phyloP scores from a whole-genome alignment of 176 grass and related monocot species.

The Cymbopogon citratus region DNA sequence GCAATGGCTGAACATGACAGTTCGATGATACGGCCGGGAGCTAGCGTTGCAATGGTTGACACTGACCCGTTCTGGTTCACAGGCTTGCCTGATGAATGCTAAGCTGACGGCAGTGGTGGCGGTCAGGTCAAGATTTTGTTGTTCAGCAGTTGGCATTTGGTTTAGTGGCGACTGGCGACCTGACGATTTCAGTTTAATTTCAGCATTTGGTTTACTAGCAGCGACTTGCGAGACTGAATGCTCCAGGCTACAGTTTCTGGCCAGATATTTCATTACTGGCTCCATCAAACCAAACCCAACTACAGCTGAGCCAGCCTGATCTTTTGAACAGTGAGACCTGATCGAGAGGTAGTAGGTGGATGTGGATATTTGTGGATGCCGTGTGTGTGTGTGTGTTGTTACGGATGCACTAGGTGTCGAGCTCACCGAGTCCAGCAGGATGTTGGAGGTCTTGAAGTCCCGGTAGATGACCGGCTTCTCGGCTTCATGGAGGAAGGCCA shows the following conservation, averaged over 20 bases:
- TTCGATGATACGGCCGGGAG: not conserved
- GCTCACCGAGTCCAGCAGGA: conserved; percentile 82
- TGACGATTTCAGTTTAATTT: not conserved
- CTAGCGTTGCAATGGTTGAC: conserved; percentile 22
- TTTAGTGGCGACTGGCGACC: not conserved
- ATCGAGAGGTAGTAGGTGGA: not conserved
- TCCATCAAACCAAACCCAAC: not conserved
- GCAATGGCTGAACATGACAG: not conserved
- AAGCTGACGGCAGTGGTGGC: not conserved
- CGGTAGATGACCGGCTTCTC: conserved; percentile 90
- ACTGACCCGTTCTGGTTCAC: conserved; percentile 21
- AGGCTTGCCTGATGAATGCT: not conserved
- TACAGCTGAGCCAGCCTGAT: not conserved
- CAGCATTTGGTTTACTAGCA: conserved; percentile 8
- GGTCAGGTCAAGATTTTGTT: conserved; percentile 13
- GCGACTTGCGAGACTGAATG: not conserved
- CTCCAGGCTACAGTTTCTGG: not conserved
- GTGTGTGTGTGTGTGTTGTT: not conserved
- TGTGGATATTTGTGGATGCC: not conserved
- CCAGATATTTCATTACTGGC: not conserved
- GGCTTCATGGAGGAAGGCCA: conserved; percentile 85
- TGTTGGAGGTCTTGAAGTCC: conserved; percentile 98
- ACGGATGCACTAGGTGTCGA: not conserved
- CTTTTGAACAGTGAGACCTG: not conserved
- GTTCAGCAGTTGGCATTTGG: conserved; percentile 25